Conservation (phyloP, 2,329 filamentous ascomycete genomes). For the Hortaea sp. region DNA sequence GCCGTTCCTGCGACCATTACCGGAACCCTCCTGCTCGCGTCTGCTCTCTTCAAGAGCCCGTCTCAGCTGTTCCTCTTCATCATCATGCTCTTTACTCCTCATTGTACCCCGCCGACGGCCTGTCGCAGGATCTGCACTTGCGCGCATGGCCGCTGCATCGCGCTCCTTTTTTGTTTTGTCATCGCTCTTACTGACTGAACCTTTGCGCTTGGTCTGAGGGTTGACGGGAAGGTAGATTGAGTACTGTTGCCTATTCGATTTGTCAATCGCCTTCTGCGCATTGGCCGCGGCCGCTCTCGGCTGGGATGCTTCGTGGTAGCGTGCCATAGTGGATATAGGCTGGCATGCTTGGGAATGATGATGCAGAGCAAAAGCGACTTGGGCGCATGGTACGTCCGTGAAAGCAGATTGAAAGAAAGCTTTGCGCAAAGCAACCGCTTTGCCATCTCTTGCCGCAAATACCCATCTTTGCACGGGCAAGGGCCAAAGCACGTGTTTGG, state of each 20-base stretch:
- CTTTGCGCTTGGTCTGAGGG: conserved; percentile 47
- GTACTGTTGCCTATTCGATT: conserved; percentile 44
- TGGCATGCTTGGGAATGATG: too few species aligned
- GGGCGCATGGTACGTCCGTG: too few species aligned
- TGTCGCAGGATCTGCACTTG: conserved; percentile 45
- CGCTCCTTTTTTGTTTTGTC: conserved; percentile 47
- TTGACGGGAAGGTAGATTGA: conserved; percentile 54
- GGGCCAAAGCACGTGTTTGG: too few species aligned
- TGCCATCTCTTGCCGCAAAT: not conserved
- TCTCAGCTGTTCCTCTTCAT: conserved; percentile 82
- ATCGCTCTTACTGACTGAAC: conserved; percentile 55
- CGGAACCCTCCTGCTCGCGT: conserved; percentile 56
- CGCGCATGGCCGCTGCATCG: conserved; percentile 41
- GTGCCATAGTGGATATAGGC: too few species aligned
- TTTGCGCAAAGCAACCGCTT: too few species aligned
- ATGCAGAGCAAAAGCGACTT: too few species aligned
- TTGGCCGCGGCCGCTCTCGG: conserved; percentile 11
- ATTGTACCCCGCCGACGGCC: conserved; percentile 89
- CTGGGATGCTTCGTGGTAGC: not conserved
- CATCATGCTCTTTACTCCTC: conserved; percentile 93
- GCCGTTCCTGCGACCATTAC: conserved; percentile 50
- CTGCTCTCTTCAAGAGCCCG: conserved; percentile 93
- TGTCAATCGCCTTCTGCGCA: conserved; percentile 15
- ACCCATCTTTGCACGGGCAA: too few species aligned
- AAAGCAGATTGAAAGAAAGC: too few species aligned